Evolutionary conservation across 73 alveolate species (phyloP).

Genomic region (Paramecium tetraurelia): DNA sequence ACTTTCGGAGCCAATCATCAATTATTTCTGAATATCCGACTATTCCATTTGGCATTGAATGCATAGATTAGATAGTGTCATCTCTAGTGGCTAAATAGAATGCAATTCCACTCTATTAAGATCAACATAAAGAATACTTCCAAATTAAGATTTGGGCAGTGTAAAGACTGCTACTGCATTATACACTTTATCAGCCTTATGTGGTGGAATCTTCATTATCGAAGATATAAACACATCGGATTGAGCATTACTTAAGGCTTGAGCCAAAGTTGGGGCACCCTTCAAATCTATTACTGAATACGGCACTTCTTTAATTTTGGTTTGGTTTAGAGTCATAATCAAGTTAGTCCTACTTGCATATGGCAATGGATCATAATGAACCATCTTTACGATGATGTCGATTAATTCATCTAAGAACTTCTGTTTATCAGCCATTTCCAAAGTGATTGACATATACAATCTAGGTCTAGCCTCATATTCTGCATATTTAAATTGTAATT

Average conservation of each 20-base stretch:
- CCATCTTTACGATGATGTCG: slow-evolving; percentile 87
- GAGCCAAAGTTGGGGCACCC: slow-evolving; percentile 79
- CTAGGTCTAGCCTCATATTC: slow-evolving; percentile 87
- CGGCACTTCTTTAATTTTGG: slow-evolving; percentile 85
- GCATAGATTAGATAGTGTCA: slow-evolving; percentile 86
- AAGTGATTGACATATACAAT: slow-evolving; percentile 80
- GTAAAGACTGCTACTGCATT: slow-evolving; percentile 92
- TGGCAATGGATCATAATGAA: slow-evolving; percentile 94
- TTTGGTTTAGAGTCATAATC: slow-evolving; percentile 88
- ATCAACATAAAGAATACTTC: slow-evolving; percentile 51
- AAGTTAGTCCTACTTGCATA: slow-evolving; percentile 85
- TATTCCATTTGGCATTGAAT: slow-evolving; percentile 96
- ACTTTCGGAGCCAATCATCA: slow-evolving; percentile 67
- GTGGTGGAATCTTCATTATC: slow-evolving; percentile 95
- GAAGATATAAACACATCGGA: slow-evolving; percentile 85
- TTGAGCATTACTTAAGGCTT: slow-evolving; percentile 73
- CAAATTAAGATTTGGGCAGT: slow-evolving; percentile 89
- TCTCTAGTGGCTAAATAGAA: slow-evolving; percentile 91
- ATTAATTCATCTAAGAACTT: slow-evolving; percentile 87
- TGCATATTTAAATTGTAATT: slow-evolving; percentile 74
- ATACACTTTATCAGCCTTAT: slow-evolving; percentile 86
- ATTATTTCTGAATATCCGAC: slow-evolving; percentile 89
- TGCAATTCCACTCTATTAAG: slow-evolving; percentile 69
- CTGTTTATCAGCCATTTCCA: slow-evolving; percentile 87
- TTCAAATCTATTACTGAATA: slow-evolving; percentile 82